Evolutionary conservation across 768 basidiomycete species (phyloP).

Genomic region (Collybia nuda): DNA sequence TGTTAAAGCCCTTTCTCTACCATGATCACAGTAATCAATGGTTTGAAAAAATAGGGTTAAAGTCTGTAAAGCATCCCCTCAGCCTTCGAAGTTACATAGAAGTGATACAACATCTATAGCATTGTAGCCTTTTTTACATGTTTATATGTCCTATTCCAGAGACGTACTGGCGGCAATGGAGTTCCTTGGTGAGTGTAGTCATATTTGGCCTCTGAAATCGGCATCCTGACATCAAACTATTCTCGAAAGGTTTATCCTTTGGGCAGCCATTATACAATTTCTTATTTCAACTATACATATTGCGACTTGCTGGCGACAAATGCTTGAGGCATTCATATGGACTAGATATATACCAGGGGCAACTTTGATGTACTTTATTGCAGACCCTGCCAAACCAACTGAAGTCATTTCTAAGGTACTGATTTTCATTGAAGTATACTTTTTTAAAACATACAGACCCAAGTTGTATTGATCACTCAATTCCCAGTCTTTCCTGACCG

Average conservation of each 20-base stretch:
- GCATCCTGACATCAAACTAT: neutral
- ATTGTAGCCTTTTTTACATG: conserved; percentile 11
- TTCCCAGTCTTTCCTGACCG: conserved; percentile 13
- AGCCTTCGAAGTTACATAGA: no score
- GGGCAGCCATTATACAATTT: conserved; percentile 11
- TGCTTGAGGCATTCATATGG: conserved; percentile 12
- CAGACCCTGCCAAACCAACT: neutral
- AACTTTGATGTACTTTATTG: neutral
- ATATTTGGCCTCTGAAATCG: neutral
- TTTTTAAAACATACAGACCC: neutral
- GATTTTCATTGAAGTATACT: conserved; percentile 6
- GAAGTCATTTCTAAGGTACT: neutral
- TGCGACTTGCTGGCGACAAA: conserved; percentile 3
- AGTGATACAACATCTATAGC: conserved; percentile 1
- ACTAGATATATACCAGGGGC: neutral
- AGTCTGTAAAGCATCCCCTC: neutral
- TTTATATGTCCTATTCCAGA: conserved; percentile 9
- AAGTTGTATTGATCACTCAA: neutral
- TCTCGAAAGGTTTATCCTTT: conserved; percentile 10
- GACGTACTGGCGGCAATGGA: neutral
- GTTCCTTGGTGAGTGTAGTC: conserved; percentile 3
- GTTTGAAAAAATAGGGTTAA: neutral
- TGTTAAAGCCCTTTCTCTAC: neutral
- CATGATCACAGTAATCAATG: neutral
- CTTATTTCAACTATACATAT: conserved; percentile 13